These are phyloP conservation scores for Apiospora sp. DNA, from an alignment of 2,329 filamentous ascomycete genomes.

Conservation along the genomic window DNA sequence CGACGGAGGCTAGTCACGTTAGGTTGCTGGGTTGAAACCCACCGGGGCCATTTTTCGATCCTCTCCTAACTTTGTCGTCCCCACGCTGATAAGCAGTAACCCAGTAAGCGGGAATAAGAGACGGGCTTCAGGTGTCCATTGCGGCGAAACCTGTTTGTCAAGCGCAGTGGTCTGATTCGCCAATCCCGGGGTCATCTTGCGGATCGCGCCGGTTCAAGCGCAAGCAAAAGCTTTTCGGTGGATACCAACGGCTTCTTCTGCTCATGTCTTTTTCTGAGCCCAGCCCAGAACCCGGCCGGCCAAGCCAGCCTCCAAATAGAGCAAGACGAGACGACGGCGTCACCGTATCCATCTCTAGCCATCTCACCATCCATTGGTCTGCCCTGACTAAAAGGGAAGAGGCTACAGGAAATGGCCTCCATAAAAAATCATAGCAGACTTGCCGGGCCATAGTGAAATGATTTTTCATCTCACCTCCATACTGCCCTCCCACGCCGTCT, in stretches of 20 bases:
- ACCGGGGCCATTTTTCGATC: neutral
- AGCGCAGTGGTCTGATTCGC: constrained; percentile 4
- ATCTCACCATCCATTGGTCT: constrained; percentile 9
- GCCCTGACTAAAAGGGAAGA: constrained; percentile 17
- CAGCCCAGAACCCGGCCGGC: neutral
- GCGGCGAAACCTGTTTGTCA: constrained; percentile 20
- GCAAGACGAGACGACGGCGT: constrained; percentile 4
- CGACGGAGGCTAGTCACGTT: constrained; percentile 19
- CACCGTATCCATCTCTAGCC: constrained; percentile 14
- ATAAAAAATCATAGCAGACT: constrained; percentile 14
- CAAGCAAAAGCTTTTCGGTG: constrained; percentile 7
- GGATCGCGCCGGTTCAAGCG: neutral
- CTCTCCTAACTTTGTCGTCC: neutral
- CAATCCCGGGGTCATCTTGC: neutral
- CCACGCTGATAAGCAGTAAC: neutral
- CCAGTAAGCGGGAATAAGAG: constrained; percentile 17
- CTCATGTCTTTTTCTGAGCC: neutral
- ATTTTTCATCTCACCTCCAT: neutral
- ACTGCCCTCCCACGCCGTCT: neutral
- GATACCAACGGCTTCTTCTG: constrained; percentile 13
- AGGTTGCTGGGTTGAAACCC: neutral
- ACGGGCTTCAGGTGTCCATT: neutral
- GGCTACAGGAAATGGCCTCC: constrained; percentile 4
- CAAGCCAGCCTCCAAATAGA: constrained; percentile 8
- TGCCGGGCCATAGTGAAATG: neutral